Percentiles rank a stretch among this genome's conserved stretches.
These are phyloP conservation scores for Oemleria cerasiformis DNA, from an alignment of 306 rosid species.

Conservation along the genomic window DNA sequence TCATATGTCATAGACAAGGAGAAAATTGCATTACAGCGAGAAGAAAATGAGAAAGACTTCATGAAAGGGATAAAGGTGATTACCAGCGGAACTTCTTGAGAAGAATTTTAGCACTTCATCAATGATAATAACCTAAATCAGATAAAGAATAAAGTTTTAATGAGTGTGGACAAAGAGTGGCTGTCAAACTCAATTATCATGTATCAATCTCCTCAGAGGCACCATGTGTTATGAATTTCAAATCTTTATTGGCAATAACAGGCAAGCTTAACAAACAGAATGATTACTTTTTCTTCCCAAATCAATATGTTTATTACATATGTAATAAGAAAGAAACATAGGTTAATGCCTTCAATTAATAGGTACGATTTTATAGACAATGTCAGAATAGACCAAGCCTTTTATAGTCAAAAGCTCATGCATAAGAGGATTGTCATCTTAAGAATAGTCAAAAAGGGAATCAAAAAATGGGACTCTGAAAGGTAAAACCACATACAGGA, in stretches of 20 bases:
- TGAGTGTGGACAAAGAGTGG: neutral
- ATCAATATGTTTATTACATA: neutral
- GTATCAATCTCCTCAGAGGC: neutral
- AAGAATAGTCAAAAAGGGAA: neutral
- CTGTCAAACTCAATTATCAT: neutral
- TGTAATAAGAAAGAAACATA: neutral
- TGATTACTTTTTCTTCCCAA: neutral
- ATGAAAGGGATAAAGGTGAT: slow-evolving; percentile 26
- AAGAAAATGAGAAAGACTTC: slow-evolving; percentile 10
- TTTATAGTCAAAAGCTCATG: no score
- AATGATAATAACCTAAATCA: slow-evolving; percentile 71
- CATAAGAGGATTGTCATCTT: neutral
- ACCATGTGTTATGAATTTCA: neutral
- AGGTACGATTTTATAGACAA: neutral
- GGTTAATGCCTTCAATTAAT: neutral
- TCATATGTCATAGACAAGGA: neutral
- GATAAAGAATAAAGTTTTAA: slow-evolving; percentile 10
- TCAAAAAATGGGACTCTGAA: neutral
- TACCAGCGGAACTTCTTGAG: slow-evolving; percentile 75
- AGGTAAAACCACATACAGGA: slow-evolving; percentile 54
- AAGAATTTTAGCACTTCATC: slow-evolving; percentile 92
- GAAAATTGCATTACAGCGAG: neutral
- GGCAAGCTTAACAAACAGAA: neutral
- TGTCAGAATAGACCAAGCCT: neutral
- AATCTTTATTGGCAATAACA: neutral